Percentiles rank a stretch among this genome's conserved stretches.
Evolutionary conservation across 2,329 filamentous ascomycete genomes (phyloP).

Genomic region (Fusarium metavorans): DNA sequence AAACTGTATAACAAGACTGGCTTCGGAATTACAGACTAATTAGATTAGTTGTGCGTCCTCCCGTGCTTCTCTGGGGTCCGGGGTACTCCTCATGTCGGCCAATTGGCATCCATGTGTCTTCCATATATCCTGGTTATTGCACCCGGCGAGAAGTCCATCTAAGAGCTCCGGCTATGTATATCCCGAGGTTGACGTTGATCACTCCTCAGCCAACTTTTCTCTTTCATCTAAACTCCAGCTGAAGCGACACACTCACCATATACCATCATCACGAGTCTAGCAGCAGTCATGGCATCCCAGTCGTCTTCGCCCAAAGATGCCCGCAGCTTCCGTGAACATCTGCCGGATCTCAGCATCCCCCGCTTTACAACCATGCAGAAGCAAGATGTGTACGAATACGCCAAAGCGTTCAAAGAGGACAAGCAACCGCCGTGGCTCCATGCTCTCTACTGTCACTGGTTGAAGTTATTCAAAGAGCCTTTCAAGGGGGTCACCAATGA

Average conservation of each 20-base stretch:
- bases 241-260: neutral
- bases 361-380: slow-evolving; percentile 73
- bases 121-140: neutral
- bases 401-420: slow-evolving; percentile 50
- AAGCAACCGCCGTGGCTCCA: neutral
- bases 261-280: neutral
- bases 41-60: neutral
- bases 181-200: neutral
- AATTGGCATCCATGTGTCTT: neutral
- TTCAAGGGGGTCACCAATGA: neutral
- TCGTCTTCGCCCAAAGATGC: neutral
- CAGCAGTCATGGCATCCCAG: neutral
- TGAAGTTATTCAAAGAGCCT: neutral
- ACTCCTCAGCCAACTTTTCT: neutral
- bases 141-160: neutral
- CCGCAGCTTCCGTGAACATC: slow-evolving; percentile 59
- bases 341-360: slow-evolving; percentile 72
- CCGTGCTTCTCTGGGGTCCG: neutral
- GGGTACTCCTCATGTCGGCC: neutral
- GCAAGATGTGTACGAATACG: slow-evolving; percentile 72
- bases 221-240: neutral
- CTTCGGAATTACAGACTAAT: neutral
- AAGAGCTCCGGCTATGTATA: neutral
- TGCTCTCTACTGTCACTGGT: neutral
- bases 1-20: neutral